These are phyloP conservation scores for Patellaria atrata DNA, from an alignment of 495 filamentous ascomycete species.

Conservation along the genomic window DNA sequence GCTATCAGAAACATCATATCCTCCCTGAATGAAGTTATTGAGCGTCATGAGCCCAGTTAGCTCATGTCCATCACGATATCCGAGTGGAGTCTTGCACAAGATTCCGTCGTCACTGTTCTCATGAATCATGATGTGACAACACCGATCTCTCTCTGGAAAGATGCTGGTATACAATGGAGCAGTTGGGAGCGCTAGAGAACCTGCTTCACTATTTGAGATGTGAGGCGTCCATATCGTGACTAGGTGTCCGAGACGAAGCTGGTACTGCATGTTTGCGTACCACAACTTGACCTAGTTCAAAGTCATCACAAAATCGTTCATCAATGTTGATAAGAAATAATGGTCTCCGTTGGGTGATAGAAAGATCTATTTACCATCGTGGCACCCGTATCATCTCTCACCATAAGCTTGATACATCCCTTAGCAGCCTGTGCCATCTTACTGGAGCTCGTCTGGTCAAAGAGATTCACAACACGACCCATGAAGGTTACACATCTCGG, in stretches of 20 bases:
- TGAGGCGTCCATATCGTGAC: slow-evolving; percentile 27
- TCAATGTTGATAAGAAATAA: neutral
- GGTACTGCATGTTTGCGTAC: slow-evolving; percentile 23
- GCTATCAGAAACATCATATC: slow-evolving; percentile 34
- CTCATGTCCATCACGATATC: slow-evolving; percentile 23
- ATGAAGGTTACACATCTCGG: slow-evolving; percentile 36
- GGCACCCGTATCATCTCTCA: slow-evolving; percentile 44
- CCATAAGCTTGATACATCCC: slow-evolving; percentile 39
- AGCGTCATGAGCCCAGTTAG: slow-evolving; percentile 40
- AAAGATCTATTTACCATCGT: slow-evolving; percentile 32
- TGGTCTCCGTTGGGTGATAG: neutral
- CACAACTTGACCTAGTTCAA: slow-evolving; percentile 23
- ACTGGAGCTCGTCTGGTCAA: slow-evolving; percentile 24
- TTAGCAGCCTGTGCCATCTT: slow-evolving; percentile 29
- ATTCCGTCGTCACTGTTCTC: slow-evolving; percentile 29
- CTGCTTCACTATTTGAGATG: slow-evolving; percentile 23
- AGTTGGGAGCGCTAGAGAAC: slow-evolving; percentile 18
- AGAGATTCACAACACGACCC: slow-evolving; percentile 47
- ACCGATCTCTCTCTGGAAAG: slow-evolving; percentile 37
- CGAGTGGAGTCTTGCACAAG: slow-evolving; percentile 34
- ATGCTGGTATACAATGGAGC: slow-evolving; percentile 32
- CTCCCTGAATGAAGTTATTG: slow-evolving; percentile 36
- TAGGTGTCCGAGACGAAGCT: slow-evolving; percentile 25
- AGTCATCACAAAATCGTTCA: neutral
- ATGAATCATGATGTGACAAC: slow-evolving; percentile 39